Evolutionary conservation across 23 red algal genomes (phyloP), one percentile per base, ranked within the genome.

Genomic region (Gracilaria gracilis): DNA sequence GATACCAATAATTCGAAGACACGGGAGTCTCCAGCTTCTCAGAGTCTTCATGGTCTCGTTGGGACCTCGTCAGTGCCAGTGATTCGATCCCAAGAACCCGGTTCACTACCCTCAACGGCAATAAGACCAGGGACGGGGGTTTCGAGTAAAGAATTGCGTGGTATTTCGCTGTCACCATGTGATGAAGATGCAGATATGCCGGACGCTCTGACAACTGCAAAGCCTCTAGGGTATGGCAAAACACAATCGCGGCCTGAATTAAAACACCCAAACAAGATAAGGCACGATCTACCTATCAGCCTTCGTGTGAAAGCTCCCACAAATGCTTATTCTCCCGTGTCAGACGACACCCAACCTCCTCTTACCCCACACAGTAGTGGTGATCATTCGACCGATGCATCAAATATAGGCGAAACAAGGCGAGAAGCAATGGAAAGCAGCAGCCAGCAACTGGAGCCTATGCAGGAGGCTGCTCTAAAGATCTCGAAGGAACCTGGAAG

Each of bases 321-420:
- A 49, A 49, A 46, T 46, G 72, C 46, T 29, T 77, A 49, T n/a
- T 77, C 72, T 77, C 72, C 72, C 40, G 72, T 53, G 2, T 82
- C 79, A 24, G 79, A 62, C 29, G 79, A 65, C 21, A 82, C 79
- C 32, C 79, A 82, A 59, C 5, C 79, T 53, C 79, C 16, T 34
- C 79, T 59, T 9, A 82, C 58, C n/a, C 53, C 79, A 28, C 72
- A 48, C 21, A 77, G 72, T 33, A 77, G 40, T 49, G 72, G 72
- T 51, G 72, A 50, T 77, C 79, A 82, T 57, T 82, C 53, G 19
- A 57, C 39, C 21, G 79, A 59, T 24, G 33, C 79, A 1, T 24
- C 34, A 14, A 62, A 29, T 82, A n/a, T 44, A 21, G 17, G 29
- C 24, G 33, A 23, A 40, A 19, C 32, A 61, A 62, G 53, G 12